Evolutionary conservation across 2,329 filamentous ascomycete genomes (phyloP).

Genomic region (Alternaria ethzedia): DNA sequence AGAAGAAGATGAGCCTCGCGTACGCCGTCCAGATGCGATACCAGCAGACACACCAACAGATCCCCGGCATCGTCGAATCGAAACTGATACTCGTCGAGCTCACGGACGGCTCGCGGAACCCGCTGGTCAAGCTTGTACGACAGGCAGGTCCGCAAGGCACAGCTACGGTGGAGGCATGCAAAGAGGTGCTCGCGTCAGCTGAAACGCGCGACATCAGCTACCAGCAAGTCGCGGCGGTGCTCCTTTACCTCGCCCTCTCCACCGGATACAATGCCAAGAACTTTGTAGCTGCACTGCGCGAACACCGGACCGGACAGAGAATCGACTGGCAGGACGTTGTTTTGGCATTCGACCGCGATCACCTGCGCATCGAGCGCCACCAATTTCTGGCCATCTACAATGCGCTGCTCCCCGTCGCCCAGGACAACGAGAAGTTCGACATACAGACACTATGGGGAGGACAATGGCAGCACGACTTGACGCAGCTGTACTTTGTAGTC

Average conservation of each 20-base stretch:
- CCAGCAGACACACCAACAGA: constrained; percentile 65
- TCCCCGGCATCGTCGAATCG: constrained; percentile 74
- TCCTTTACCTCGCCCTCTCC: constrained; percentile 73
- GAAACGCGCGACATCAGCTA: constrained; percentile 73
- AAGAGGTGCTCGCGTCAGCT: constrained; percentile 63
- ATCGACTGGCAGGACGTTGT: constrained; percentile 75
- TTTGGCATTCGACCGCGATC: constrained; percentile 78
- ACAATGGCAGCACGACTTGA: constrained; percentile 81
- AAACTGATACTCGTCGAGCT: constrained; percentile 73
- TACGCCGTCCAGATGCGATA: constrained; percentile 70
- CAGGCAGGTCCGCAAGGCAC: constrained; percentile 77
- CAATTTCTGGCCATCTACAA: constrained; percentile 86
- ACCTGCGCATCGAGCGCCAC: constrained; percentile 74
- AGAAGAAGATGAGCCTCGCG: constrained; percentile 71
- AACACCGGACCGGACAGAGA: constrained; percentile 61
- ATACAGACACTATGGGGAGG: constrained; percentile 92
- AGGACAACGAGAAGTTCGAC: constrained; percentile 70
- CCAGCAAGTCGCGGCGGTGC: constrained; percentile 79
- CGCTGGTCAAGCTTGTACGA: constrained; percentile 71
- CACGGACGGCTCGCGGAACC: constrained; percentile 65
- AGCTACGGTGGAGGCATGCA: constrained; percentile 72
- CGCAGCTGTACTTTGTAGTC: constrained; percentile 91
- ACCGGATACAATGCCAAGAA: constrained; percentile 71
- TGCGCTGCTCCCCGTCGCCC: constrained; percentile 75
- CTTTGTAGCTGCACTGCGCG: constrained; percentile 65